Percentiles rank a stretch among this genome's conserved stretches.
phyloP scores from a whole-genome alignment of 805 yeast genomes.

The Cyberlindnera sargentensis region DNA sequence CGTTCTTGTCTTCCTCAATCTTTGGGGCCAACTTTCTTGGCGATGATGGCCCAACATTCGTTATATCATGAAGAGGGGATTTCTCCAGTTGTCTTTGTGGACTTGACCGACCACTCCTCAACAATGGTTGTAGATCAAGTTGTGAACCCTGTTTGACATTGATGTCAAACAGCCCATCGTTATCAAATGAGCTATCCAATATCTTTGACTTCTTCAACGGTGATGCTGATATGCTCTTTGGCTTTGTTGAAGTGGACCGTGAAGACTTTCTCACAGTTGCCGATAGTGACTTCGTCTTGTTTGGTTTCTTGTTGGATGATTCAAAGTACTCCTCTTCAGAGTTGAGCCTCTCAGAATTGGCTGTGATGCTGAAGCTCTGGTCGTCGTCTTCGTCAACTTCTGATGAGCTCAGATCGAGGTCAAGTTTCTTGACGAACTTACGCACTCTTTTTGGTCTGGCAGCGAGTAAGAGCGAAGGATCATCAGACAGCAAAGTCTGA shows the following conservation, averaged over 20 bases:
- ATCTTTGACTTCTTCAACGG: slow-evolving; percentile 15
- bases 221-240: slow-evolving; percentile 3
- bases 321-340: slow-evolving; percentile 13
- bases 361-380: slow-evolving; percentile 20
- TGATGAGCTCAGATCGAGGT: slow-evolving; percentile 4
- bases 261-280: slow-evolving; percentile 3
- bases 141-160: slow-evolving; percentile 8
- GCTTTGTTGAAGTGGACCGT: slow-evolving; percentile 2
- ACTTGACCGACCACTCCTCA: neutral
- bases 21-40: slow-evolving; percentile 1
- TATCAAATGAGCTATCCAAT: slow-evolving; percentile 19
- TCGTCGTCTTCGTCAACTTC: slow-evolving; percentile 4
- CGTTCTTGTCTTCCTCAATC: neutral
- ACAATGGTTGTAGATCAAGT: slow-evolving; percentile 1
- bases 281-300: neutral
- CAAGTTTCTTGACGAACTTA: slow-evolving; percentile 6
- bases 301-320: slow-evolving; percentile 4
- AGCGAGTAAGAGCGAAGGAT: neutral
- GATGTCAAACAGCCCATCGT: slow-evolving; percentile 13
- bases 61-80: slow-evolving; percentile 10
- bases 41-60: slow-evolving; percentile 7
- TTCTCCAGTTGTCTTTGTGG: neutral
- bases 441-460: slow-evolving; percentile 11
- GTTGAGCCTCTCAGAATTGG: slow-evolving; percentile 12
- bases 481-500: neutral